Percentiles rank a stretch among this genome's conserved stretches.
Conservation (phyloP, 2,329 filamentous ascomycete species). For the Fusarium sp. region DNA sequence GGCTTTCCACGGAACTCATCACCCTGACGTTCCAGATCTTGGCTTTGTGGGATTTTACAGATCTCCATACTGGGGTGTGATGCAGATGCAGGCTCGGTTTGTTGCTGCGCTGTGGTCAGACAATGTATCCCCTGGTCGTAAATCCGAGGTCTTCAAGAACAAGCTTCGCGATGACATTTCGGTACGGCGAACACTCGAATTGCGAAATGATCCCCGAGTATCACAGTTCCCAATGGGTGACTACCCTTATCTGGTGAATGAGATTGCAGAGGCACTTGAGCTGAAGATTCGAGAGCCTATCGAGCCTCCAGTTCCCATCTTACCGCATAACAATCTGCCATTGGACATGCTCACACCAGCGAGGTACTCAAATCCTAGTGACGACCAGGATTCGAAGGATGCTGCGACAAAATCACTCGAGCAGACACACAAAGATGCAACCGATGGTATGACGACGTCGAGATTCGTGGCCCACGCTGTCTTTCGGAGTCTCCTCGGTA, state of each 20-base stretch:
- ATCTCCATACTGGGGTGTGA: conserved; percentile 84
- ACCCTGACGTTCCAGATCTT: conserved; percentile 67
- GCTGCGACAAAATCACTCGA: conserved; percentile 55
- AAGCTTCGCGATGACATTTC: conserved; percentile 56
- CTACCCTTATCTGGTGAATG: conserved; percentile 78
- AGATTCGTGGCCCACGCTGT: conserved; percentile 70
- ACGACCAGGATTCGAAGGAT: conserved; percentile 46
- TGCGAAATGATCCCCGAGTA: conserved; percentile 60
- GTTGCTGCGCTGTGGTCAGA: conserved; percentile 67
- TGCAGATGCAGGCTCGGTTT: conserved; percentile 84
- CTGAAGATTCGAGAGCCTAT: conserved; percentile 54
- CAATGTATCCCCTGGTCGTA: conserved; percentile 26
- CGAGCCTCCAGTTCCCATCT: conserved; percentile 30
- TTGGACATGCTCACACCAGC: conserved; percentile 66
- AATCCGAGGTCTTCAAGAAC: conserved; percentile 43
- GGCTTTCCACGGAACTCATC: conserved; percentile 71
- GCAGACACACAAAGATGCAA: conserved; percentile 54
- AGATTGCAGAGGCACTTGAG: conserved; percentile 67
- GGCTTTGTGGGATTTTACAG: conserved; percentile 87
- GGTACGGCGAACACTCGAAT: conserved; percentile 54
- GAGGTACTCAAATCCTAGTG: conserved; percentile 56
- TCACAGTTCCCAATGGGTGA: conserved; percentile 87
- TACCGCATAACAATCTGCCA: conserved; percentile 52
- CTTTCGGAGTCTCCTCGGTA: conserved; percentile 74
- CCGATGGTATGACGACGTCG: conserved; percentile 52